phyloP scores from a whole-genome alignment of 2,329 filamentous ascomycete species.

The Stemphylium lycopersici region DNA sequence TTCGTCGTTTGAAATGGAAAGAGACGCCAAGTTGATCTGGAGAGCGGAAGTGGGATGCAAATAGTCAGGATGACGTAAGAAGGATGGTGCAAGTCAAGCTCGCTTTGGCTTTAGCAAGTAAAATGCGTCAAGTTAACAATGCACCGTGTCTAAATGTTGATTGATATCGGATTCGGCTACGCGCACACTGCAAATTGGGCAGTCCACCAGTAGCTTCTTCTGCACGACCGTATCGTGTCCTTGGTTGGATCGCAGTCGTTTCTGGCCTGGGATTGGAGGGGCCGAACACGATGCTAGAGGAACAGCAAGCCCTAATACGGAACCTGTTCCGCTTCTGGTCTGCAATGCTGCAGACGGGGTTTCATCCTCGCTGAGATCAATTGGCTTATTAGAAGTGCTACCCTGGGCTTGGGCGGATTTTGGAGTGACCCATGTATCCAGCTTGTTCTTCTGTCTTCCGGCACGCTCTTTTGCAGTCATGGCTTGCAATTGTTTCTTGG shows the following conservation, averaged over 20 bases:
- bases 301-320: constrained; percentile 8
- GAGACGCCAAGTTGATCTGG: background rate
- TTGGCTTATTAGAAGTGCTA: constrained; percentile 14
- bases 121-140: constrained; percentile 14
- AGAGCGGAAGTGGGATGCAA: too few species aligned
- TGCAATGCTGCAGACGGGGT: constrained; percentile 4
- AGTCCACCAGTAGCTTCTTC: constrained; percentile 40
- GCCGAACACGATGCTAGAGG: background rate
- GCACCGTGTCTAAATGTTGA: constrained; percentile 47
- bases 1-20: background rate
- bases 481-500: constrained; percentile 49
- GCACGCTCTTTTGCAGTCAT: constrained; percentile 51
- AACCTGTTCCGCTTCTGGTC: constrained; percentile 18
- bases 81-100: constrained; percentile 2
- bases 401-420: constrained; percentile 14
- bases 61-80: constrained; percentile 16
- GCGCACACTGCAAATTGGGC: constrained; percentile 47
- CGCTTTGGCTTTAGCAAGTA: background rate
- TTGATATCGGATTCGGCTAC: constrained; percentile 47
- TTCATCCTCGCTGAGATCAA: constrained; percentile 17
- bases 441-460: constrained; percentile 53
- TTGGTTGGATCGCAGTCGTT: constrained; percentile 22
- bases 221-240: constrained; percentile 18
- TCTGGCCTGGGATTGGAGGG: constrained; percentile 20
- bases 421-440: constrained; percentile 49